A percentile compares a stretch with the other conserved stretches of the same genome.
These are phyloP conservation scores for Starmerella apicola DNA, from an alignment of 805 yeast genomes.

Conservation along the genomic window DNA sequence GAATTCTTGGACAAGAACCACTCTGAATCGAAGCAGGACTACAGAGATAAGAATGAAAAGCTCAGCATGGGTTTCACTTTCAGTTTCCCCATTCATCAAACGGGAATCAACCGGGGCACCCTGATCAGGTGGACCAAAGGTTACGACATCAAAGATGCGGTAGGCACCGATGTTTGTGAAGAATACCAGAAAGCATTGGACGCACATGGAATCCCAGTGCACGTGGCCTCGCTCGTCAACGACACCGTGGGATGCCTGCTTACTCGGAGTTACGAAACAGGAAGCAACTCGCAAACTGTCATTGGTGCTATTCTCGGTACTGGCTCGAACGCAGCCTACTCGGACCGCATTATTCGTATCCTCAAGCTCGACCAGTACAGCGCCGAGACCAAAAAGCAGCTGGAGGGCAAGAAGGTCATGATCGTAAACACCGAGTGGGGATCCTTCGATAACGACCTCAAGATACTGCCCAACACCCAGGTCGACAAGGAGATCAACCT, in stretches of 20 bases:
- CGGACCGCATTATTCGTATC: conserved; percentile 62
- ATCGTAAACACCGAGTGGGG: conserved; percentile 97
- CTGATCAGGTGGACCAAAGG: conserved; percentile 96
- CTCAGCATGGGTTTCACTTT: conserved; percentile 86
- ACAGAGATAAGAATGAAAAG: conserved; percentile 17
- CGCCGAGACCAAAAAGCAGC: conserved; percentile 27
- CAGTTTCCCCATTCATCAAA: conserved; percentile 84
- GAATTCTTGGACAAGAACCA: conserved; percentile 59
- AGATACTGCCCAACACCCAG: conserved; percentile 61
- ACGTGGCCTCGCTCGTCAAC: conserved; percentile 79
- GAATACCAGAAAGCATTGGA: conserved; percentile 61
- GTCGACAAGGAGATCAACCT: conserved; percentile 65
- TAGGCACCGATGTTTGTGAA: conserved; percentile 70
- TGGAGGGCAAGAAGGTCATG: conserved; percentile 40
- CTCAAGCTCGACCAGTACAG: conserved; percentile 43
- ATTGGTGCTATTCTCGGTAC: conserved; percentile 93
- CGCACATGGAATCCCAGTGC: conserved; percentile 39
- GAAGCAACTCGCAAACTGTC: conserved; percentile 57
- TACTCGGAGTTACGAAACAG: conserved; percentile 71
- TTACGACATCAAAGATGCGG: conserved; percentile 71
- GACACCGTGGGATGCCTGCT: conserved; percentile 92
- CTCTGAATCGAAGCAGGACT: conserved; percentile 31
- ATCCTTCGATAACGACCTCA: conserved; percentile 76
- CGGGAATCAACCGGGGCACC: conserved; percentile 63
- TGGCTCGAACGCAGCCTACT: conserved; percentile 94